These are phyloP conservation scores for Podila verticillata DNA, from an alignment of 192 early-diverging fungal genomes.

Conservation along the genomic window DNA sequence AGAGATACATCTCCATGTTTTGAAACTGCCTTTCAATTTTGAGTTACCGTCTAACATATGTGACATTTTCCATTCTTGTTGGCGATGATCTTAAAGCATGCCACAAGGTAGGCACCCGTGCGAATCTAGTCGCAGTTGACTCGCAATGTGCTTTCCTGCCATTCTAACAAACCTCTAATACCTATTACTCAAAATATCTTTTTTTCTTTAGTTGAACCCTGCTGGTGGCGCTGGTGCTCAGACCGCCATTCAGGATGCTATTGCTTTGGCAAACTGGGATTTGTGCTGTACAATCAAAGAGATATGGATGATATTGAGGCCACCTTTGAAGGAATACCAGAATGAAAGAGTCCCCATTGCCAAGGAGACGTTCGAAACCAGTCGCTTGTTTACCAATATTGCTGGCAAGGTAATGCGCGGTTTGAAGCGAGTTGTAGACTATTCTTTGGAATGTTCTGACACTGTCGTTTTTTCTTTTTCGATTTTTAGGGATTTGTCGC, in stretches of 20 bases:
- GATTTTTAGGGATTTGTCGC: neutral
- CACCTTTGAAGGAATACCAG: neutral
- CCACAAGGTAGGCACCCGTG: neutral
- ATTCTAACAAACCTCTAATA: neutral
- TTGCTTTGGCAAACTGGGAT: constrained; percentile 11
- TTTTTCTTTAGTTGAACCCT: neutral
- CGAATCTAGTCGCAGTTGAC: neutral
- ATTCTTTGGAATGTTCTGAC: too few relatives aligned
- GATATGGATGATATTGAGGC: neutral
- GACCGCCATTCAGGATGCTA: constrained; percentile 4
- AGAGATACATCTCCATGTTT: neutral
- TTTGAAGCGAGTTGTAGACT: too few relatives aligned
- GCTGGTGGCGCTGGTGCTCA: neutral
- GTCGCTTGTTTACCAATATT: neutral
- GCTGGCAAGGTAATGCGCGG: constrained; percentile 5
- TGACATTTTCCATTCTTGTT: neutral
- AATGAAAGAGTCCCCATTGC: neutral
- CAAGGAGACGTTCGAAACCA: neutral
- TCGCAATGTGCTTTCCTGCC: neutral
- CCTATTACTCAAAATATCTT: too few relatives aligned
- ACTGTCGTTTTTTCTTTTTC: neutral
- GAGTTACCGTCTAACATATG: neutral
- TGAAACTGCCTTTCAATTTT: neutral
- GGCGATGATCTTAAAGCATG: neutral
- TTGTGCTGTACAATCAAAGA: neutral